Percentiles rank a stretch among this genome's conserved stretches.
These are phyloP conservation scores for Dryas alaskensis DNA, from an alignment of 306 rosid species.

Conservation along the genomic window DNA sequence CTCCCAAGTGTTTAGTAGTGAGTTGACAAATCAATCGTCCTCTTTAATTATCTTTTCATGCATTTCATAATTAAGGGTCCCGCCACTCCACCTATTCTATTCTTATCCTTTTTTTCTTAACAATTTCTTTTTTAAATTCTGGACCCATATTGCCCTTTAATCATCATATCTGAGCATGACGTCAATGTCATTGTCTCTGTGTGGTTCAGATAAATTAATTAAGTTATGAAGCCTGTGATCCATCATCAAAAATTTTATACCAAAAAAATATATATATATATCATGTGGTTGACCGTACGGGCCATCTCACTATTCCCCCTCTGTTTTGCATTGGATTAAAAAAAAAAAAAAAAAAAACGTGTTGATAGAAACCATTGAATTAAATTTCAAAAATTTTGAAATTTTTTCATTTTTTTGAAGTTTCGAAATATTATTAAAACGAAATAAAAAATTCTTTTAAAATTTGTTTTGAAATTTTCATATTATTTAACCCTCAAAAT, in stretches of 20 bases:
- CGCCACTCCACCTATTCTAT: conserved; percentile 26
- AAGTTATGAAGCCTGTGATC: not conserved
- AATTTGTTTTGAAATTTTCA: no score
- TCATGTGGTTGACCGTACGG: not conserved
- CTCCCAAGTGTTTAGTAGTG: conserved; percentile 11
- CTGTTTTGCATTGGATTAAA: not conserved
- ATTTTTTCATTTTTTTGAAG: no score
- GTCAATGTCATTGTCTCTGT: not conserved
- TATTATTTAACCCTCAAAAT: no score
- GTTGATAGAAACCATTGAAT: not conserved
- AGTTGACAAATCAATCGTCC: conserved; percentile 13
- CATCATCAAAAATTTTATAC: not conserved
- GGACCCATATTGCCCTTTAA: not conserved
- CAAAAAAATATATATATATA: not conserved
- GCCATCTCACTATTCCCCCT: not conserved
- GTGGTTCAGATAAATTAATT: not conserved
- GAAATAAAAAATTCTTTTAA: no score
- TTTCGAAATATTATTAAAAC: no score
- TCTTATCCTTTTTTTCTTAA: conserved; percentile 17
- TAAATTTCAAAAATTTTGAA: no score
- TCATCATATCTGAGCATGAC: not conserved
- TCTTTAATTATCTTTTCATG: not conserved
- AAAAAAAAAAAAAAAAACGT: not conserved
- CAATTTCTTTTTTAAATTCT: not conserved
- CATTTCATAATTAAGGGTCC: not conserved